phyloP scores from a whole-genome alignment of 352 stramenopile genomes.

The Thalassiosira ordinaria region DNA sequence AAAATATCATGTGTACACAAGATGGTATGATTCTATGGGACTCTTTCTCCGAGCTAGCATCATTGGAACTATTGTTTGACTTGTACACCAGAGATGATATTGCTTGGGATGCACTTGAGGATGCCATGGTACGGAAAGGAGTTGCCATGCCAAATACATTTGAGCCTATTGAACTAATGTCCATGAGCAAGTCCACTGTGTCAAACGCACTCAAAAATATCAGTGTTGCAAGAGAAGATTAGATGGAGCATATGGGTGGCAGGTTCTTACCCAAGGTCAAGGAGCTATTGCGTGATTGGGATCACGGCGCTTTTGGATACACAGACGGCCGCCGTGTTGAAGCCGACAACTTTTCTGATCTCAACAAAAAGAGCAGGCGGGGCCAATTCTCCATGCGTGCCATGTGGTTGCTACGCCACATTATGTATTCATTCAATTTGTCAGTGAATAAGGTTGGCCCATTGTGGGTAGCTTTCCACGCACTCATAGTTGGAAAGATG shows the following conservation, averaged over 20 bases:
- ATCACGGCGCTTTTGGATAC: neutral
- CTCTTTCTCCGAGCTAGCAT: neutral
- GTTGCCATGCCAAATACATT: neutral
- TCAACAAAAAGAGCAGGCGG: neutral
- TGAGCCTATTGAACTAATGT: neutral
- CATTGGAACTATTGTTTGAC: neutral
- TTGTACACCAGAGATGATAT: neutral
- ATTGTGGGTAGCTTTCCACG: neutral
- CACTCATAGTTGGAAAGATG: neutral
- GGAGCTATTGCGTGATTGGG: neutral
- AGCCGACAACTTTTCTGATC: neutral
- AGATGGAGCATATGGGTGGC: neutral
- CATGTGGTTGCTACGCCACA: neutral
- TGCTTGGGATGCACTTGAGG: neutral
- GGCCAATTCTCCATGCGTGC: neutral
- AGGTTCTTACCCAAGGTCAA: neutral
- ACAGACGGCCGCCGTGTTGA: neutral
- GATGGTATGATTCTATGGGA: constrained; percentile 1
- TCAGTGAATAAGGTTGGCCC: neutral
- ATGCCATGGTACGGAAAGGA: neutral
- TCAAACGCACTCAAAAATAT: neutral
- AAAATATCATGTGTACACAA: neutral
- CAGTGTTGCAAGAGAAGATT: neutral
- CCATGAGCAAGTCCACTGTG: neutral
- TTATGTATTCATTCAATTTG: neutral